Conservation (phyloP, 1,284 basidiomycete species). For the Grifola frondosa region DNA sequence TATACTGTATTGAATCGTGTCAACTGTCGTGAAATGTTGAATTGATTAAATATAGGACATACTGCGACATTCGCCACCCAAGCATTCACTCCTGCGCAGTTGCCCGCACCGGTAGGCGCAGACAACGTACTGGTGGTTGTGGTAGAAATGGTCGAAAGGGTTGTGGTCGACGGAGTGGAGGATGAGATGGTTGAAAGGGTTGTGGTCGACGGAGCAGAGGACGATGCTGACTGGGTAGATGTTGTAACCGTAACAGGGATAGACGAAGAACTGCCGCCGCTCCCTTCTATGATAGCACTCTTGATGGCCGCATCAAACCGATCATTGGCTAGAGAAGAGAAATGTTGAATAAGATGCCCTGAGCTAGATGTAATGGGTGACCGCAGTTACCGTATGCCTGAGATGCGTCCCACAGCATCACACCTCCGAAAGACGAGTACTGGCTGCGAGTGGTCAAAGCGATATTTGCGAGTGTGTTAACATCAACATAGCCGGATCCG, state of each 20-base stretch:
- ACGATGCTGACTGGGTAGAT: too few species aligned
- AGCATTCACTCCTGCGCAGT: slow-evolving; percentile 47
- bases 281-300: slow-evolving; percentile 41
- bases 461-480: slow-evolving; percentile 44
- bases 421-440: slow-evolving; percentile 66
- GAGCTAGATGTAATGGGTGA: neutral
- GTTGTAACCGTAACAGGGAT: slow-evolving; percentile 11
- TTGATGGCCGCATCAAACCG: slow-evolving; percentile 55
- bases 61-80: slow-evolving; percentile 48
- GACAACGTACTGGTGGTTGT: slow-evolving; percentile 26
- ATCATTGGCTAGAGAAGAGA: slow-evolving; percentile 41
- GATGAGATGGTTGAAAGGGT: slow-evolving; percentile 26
- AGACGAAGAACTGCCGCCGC: slow-evolving; percentile 24
- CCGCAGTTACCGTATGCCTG: slow-evolving; percentile 56
- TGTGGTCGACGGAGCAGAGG: slow-evolving; percentile 25
- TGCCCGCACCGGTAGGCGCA: slow-evolving; percentile 30
- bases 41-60: slow-evolving; percentile 20
- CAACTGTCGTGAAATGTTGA: too few species aligned
- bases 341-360: neutral
- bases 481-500: slow-evolving; percentile 51
- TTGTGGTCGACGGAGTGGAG: slow-evolving; percentile 24
- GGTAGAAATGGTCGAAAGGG: slow-evolving; percentile 26
- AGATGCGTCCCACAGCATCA: slow-evolving; percentile 69
- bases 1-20: slow-evolving; percentile 39
- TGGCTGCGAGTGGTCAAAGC: slow-evolving; percentile 42